Conservation (phyloP, 495 filamentous ascomycete genomes). For the Penicillium mononematosum region DNA sequence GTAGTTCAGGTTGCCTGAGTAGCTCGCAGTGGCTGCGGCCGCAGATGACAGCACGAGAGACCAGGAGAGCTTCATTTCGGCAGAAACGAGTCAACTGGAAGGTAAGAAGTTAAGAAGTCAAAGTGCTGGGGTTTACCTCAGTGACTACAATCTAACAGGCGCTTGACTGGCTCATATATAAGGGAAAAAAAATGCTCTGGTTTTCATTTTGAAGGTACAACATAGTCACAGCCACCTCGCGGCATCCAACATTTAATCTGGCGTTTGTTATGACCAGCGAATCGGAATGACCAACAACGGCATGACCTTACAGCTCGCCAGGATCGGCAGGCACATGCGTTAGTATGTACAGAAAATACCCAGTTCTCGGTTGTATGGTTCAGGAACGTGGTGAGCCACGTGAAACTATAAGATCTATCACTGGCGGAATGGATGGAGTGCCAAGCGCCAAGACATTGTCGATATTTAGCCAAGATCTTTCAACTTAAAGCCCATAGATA, state of each 20-base stretch:
- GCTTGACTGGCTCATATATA: constrained; percentile 4
- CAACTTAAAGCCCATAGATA: background rate
- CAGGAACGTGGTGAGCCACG: constrained; percentile 3
- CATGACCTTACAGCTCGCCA: constrained; percentile 1
- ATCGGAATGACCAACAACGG: background rate
- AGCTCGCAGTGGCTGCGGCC: constrained; percentile 25
- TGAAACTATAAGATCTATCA: constrained; percentile 3
- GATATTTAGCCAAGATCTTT: background rate
- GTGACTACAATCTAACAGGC: background rate
- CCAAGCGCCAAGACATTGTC: constrained; percentile 1
- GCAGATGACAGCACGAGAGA: constrained; percentile 3
- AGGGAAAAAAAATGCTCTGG: background rate
- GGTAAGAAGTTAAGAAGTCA: constrained; percentile 1
- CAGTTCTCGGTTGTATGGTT: background rate
- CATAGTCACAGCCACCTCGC: background rate
- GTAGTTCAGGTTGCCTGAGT: constrained; percentile 55
- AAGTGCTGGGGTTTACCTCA: background rate
- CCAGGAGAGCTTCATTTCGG: constrained; percentile 3
- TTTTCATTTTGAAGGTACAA: background rate
- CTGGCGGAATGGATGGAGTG: constrained; percentile 1
- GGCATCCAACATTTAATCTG: constrained; percentile 6
- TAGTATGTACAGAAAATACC: background rate
- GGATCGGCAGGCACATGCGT: background rate
- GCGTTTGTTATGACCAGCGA: background rate
- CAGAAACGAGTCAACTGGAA: constrained; percentile 1